Evolutionary conservation across 345 rosid species (phyloP).

Genomic region (Brassica rapa): DNA sequence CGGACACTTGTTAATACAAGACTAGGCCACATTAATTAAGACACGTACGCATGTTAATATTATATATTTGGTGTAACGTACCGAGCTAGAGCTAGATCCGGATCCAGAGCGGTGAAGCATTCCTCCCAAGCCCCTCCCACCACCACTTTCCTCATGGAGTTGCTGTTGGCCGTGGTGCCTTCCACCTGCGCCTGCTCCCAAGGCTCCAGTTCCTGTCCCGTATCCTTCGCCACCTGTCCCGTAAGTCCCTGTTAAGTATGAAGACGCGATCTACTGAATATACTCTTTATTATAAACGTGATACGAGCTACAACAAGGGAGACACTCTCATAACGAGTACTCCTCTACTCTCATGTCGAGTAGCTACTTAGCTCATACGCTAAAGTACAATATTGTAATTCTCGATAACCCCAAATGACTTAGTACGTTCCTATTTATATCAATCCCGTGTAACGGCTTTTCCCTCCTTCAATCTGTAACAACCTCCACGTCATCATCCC

Average conservation of each 20-base stretch:
- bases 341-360: no score
- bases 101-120: constrained; percentile 59
- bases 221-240: constrained; percentile 39
- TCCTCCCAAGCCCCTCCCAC: constrained; percentile 32
- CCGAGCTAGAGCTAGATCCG: constrained; percentile 60
- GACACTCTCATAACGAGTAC: no score
- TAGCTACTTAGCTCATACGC: no score
- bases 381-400: no score
- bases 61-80: not conserved
- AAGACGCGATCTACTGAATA: no score
- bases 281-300: no score
- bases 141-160: constrained; percentile 26
- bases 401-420: no score
- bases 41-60: not conserved
- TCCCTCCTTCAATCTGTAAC: no score
- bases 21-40: not conserved
- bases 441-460: no score
- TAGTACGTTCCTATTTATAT: no score
- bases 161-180: constrained; percentile 37
- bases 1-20: not conserved
- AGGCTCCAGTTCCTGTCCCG: constrained; percentile 34
- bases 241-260: not conserved
- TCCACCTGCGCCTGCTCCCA: constrained; percentile 37
- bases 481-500: no score
- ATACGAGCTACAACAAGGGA: no score